Evolutionary conservation across 257 asterid genomes (phyloP), one percentile per base, ranked within the genome.

Genomic region (Nyctanthes arbortristis): DNA sequence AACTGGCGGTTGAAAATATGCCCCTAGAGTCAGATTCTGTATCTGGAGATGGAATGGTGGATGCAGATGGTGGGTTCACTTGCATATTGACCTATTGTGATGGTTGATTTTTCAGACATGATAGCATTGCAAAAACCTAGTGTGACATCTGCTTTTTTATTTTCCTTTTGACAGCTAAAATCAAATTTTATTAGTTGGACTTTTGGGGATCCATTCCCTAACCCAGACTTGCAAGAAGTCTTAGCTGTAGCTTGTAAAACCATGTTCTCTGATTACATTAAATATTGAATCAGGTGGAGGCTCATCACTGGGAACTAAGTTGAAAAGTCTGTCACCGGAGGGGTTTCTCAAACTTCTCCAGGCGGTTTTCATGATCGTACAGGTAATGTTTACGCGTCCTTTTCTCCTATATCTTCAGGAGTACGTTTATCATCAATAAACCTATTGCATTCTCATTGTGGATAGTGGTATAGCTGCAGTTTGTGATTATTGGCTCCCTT

Each of bases 301-400:
- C 76, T 89, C 96, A 57, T 91, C 96, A 24, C 90, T 91, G 61
- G 96, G 95, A 73, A 85, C 91, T 80, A 94, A 83, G 84, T 83
- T 94, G 85, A 86, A 88, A 81, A 91, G 89, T 75, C 81, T 94
- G 71, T 84, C 97, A 68, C 90, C 96, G 57, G 96, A 91, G 73
- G 72, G 96, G 77, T 94, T 94, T 80, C 85, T 91, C 78, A 91
- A 86, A 77, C 97, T 94, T 75, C 67, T 94, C 86, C 86, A 83
- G 79, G 96, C 85, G 73, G 82, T 94, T 75, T 94, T 94, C 79
- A 82, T 79, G 80, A 84, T 88, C 65, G 96, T 94, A 73, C 97
- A 84, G 97, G 99, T 94, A 93, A 89, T 78, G 92, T 82, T 77
- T 72, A 75, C 80, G 74, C 76, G 77, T 61, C 65, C 61, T 40